These are phyloP conservation scores for Pseudozyma thailandica DNA, from an alignment of 1,284 basidiomycete species.

Conservation along the genomic window DNA sequence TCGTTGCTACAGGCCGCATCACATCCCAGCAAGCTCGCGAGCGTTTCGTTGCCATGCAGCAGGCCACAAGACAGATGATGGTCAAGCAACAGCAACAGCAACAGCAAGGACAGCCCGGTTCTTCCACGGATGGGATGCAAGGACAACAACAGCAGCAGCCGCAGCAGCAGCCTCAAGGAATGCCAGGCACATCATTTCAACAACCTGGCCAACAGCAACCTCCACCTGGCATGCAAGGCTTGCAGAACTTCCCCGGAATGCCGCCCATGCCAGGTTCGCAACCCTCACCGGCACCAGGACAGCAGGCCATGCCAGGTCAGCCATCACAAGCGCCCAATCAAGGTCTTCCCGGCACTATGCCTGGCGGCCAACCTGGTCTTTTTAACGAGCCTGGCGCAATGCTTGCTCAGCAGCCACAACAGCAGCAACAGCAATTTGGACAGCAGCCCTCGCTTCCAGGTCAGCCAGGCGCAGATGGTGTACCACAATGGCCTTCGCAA, in stretches of 20 bases:
- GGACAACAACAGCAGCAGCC: conserved; percentile 24
- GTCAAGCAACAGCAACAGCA: conserved; percentile 43
- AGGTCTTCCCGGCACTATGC: conserved; percentile 28
- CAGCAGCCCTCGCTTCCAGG: conserved; percentile 14
- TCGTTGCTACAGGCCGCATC: conserved; percentile 54
- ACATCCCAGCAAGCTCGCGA: conserved; percentile 60
- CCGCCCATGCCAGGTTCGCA: conserved; percentile 13
- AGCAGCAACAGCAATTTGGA: conserved; percentile 17
- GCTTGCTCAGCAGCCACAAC: conserved; percentile 30
- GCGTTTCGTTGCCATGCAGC: conserved; percentile 57
- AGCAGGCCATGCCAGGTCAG: conserved; percentile 15
- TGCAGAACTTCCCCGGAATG: conserved; percentile 24
- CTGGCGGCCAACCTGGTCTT: conserved; percentile 20
- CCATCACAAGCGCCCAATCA: conserved; percentile 30
- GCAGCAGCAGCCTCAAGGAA: conserved; percentile 12
- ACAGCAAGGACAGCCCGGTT: conserved; percentile 16
- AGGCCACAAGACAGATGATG: conserved; percentile 52
- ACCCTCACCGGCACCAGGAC: conserved; percentile 13
- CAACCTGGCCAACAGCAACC: conserved; percentile 12
- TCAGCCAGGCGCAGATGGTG: conserved; percentile 23
- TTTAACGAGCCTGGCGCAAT: conserved; percentile 25
- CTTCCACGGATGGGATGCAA: not conserved
- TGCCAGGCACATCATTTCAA: conserved; percentile 3
- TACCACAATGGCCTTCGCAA: conserved; percentile 40
- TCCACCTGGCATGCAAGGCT: conserved; percentile 6